Percentiles rank a stretch among this genome's conserved stretches.
Conservation (phyloP, 805 yeast species). For the Blastobotrys attinorum region DNA sequence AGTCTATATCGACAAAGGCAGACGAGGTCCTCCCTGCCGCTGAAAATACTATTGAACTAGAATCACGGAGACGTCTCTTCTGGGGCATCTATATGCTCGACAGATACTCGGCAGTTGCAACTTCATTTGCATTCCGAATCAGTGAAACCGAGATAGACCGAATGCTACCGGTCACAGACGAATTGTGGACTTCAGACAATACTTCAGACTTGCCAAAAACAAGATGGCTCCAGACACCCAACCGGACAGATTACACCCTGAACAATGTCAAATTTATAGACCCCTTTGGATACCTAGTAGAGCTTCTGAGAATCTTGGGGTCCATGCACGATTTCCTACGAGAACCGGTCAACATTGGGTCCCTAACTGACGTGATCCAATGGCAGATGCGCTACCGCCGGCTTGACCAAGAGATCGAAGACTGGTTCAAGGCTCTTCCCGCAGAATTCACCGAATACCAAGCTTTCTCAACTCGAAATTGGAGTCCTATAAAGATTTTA, state of each 20-base stretch:
- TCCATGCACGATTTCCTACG: conserved; percentile 21
- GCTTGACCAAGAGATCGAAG: conserved; percentile 16
- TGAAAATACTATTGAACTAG: conserved; percentile 15
- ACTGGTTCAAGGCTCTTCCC: conserved; percentile 18
- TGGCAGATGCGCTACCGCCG: conserved; percentile 22
- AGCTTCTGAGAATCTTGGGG: conserved; percentile 18
- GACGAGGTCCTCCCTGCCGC: conserved; percentile 10
- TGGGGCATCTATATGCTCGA: conserved; percentile 23
- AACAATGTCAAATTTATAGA: conserved; percentile 6
- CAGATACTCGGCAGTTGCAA: conserved; percentile 19
- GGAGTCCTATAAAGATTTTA: conserved; percentile 14
- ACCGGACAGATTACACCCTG: conserved; percentile 5
- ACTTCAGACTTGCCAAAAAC: conserved; percentile 4
- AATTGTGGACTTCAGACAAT: conserved; percentile 9
- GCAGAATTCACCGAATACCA: conserved; percentile 3
- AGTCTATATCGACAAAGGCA: conserved; percentile 1
- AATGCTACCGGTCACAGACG: conserved; percentile 14
- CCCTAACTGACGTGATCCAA: conserved; percentile 17
- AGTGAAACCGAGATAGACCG: conserved; percentile 18
- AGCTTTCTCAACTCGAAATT: conserved; percentile 1
- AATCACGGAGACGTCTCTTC: conserved; percentile 20
- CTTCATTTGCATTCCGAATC: conserved; percentile 21
- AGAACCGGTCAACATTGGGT: conserved; percentile 18
- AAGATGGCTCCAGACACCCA: conserved; percentile 9
- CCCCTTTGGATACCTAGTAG: conserved; percentile 17